These are phyloP conservation scores for Golubevia pallescens DNA, from an alignment of 1,284 basidiomycete genomes.

Conservation along the genomic window DNA sequence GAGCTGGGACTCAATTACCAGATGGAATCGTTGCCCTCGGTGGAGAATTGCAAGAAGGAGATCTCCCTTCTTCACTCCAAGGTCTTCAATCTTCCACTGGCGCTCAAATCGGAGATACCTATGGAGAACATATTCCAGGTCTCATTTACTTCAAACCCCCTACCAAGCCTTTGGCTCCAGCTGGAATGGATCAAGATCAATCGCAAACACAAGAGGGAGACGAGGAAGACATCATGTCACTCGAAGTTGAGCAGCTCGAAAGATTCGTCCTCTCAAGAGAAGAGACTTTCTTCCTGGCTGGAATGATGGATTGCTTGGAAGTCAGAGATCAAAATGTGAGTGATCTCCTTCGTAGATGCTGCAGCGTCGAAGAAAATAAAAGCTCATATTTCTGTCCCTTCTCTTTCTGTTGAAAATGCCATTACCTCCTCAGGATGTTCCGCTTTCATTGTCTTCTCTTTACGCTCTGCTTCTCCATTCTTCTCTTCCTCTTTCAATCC, in stretches of 20 bases:
- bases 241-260: conserved; percentile 75
- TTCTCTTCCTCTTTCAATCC: conserved; percentile 4
- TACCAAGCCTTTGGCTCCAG: not conserved
- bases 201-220: conserved; percentile 13
- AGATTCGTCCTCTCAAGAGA: conserved; percentile 88
- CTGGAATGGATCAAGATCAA: not conserved
- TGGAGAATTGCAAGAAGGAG: conserved; percentile 63
- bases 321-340: conserved; percentile 64
- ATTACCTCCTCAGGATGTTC: not conserved
- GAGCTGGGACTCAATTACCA: conserved; percentile 52
- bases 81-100: not conserved
- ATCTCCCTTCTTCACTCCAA: conserved; percentile 11
- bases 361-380: not conserved
- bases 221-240: conserved; percentile 24
- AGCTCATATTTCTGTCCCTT: not conserved
- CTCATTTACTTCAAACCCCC: conserved; percentile 11
- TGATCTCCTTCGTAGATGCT: not conserved
- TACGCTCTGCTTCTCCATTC: conserved; percentile 12
- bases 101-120: not conserved
- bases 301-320: conserved; percentile 83
- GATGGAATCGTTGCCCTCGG: conserved; percentile 53
- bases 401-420: not conserved
- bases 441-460: conserved; percentile 10
- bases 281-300: conserved; percentile 89
- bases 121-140: conserved; percentile 16